Percentiles rank a stretch among this genome's conserved stretches.
phyloP scores from a whole-genome alignment of 2,329 filamentous ascomycete genomes.

The Coniochaeta hoffmannii region DNA sequence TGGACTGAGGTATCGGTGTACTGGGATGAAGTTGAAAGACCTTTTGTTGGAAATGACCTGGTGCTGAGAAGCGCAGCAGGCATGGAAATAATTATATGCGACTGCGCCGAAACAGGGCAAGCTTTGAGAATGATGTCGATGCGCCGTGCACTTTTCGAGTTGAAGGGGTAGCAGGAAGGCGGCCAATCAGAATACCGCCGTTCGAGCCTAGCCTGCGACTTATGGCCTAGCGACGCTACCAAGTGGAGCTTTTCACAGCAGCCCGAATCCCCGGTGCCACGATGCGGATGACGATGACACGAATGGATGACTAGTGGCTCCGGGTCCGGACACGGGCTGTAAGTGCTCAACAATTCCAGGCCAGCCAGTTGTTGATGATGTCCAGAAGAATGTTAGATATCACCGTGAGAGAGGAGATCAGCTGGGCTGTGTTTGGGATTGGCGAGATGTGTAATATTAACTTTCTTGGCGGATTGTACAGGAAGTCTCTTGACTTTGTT shows the following conservation, averaged over 20 bases:
- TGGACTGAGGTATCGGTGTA: neutral
- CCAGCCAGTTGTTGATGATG: neutral
- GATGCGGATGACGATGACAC: no score
- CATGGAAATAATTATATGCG: neutral
- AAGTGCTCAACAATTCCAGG: neutral
- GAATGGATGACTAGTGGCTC: neutral
- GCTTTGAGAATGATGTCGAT: constrained; percentile 2
- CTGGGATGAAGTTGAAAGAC: neutral
- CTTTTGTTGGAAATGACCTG: neutral
- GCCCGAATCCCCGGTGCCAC: no score
- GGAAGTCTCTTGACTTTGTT: neutral
- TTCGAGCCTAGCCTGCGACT: neutral
- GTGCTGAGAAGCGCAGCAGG: neutral
- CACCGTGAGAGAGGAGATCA: neutral
- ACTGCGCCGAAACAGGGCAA: neutral
- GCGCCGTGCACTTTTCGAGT: neutral
- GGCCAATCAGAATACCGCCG: neutral
- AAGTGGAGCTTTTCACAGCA: neutral
- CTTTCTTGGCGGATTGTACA: neutral
- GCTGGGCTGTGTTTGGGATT: neutral
- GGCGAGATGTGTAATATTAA: neutral
- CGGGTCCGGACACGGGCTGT: neutral
- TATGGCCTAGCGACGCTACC: neutral
- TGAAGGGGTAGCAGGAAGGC: neutral
- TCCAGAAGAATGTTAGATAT: neutral